These are phyloP conservation scores for Trametes coccinea DNA, from an alignment of 768 basidiomycete species.

Conservation along the genomic window DNA sequence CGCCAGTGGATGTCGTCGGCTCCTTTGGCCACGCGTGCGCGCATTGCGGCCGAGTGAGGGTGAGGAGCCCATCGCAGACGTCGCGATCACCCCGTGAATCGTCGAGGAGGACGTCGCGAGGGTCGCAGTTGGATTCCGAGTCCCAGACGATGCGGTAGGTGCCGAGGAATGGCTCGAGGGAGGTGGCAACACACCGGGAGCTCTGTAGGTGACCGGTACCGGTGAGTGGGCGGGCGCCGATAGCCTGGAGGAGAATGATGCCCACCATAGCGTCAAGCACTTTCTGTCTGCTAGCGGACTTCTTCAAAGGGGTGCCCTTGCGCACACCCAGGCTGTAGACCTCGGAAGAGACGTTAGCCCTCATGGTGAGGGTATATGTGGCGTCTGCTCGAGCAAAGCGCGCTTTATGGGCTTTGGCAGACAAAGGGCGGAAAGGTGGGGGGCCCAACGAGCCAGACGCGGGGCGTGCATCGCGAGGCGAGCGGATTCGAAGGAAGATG, in stretches of 20 bases:
- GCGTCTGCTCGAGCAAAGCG: conserved; percentile 1
- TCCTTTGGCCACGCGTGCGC: conserved; percentile 17
- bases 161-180: conserved; percentile 21
- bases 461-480: conserved; percentile 1
- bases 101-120: conserved; percentile 11
- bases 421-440: neutral
- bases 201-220: conserved; percentile 6
- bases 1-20: neutral
- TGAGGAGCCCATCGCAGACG: conserved; percentile 13
- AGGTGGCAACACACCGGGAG: neutral
- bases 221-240: neutral
- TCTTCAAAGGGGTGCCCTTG: neutral
- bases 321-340: neutral
- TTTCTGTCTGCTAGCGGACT: neutral
- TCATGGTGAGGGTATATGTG: conserved; percentile 11
- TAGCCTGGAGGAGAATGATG: neutral
- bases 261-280: conserved; percentile 7
- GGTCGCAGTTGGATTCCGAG: conserved; percentile 18
- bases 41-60: conserved; percentile 8
- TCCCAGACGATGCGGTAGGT: conserved; percentile 23
- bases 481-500: neutral
- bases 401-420: conserved; percentile 1
- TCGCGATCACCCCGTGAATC: conserved; percentile 1
- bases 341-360: neutral
- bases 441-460: neutral